Conservation (phyloP, 2,329 filamentous ascomycete genomes). For the Botryotinia globosa region DNA sequence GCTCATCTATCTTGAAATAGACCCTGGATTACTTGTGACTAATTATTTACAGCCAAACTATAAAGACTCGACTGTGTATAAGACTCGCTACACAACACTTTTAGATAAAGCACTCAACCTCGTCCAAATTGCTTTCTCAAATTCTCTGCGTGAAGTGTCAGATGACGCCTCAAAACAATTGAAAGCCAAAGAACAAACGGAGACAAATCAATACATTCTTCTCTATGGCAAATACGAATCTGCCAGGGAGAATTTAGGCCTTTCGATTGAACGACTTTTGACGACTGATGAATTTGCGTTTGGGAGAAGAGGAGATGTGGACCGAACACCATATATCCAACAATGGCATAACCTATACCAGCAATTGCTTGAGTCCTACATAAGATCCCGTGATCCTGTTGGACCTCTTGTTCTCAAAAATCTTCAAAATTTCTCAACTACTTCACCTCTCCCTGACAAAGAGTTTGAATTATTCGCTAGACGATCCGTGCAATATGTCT, state of each 20-base stretch:
- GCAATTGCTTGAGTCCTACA: constrained; percentile 53
- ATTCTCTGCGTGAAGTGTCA: constrained; percentile 50
- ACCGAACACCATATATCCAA: constrained; percentile 57
- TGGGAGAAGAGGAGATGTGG: constrained; percentile 55
- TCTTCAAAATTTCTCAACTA: constrained; percentile 44
- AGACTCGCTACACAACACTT: constrained; percentile 80
- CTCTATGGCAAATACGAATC: constrained; percentile 64
- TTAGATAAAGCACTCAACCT: constrained; percentile 65
- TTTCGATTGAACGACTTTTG: constrained; percentile 59
- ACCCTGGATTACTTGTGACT: constrained; percentile 28
- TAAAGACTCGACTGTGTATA: constrained; percentile 82
- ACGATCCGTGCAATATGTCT: constrained; percentile 34
- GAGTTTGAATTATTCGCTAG: constrained; percentile 37
- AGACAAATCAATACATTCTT: constrained; percentile 68
- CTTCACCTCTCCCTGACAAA: constrained; percentile 31
- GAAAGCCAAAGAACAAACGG: constrained; percentile 63
- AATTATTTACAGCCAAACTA: constrained; percentile 62
- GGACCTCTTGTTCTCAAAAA: constrained; percentile 56
- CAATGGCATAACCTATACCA: constrained; percentile 56
- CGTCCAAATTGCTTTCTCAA: constrained; percentile 42
- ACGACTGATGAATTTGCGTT: constrained; percentile 43
- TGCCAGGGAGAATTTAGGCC: constrained; percentile 54
- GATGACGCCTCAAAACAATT: constrained; percentile 60
- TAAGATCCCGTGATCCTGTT: constrained; percentile 49
- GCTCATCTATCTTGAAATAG: not conserved